Conservation (phyloP, 441 rosid genomes). For the Corymbia calophylla region DNA sequence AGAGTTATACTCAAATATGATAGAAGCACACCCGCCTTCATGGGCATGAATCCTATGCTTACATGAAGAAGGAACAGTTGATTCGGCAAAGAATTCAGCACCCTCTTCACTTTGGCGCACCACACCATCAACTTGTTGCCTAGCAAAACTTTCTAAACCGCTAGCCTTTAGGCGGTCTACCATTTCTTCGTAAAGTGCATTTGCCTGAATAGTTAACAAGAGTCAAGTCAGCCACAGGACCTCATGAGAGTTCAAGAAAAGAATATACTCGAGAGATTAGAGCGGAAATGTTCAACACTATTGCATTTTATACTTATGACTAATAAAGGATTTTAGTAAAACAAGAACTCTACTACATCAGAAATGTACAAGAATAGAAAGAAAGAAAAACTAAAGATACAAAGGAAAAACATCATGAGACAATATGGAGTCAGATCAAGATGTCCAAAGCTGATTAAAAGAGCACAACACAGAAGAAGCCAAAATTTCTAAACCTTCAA, state of each 20-base stretch:
- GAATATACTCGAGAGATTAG: not conserved
- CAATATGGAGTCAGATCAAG: not conserved
- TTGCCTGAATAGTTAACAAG: constrained; percentile 40
- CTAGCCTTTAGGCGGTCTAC: constrained; percentile 73
- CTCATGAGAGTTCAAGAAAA: not conserved
- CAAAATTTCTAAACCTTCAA: not conserved
- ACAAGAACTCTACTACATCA: not conserved
- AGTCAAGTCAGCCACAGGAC: not conserved
- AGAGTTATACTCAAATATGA: constrained; percentile 72
- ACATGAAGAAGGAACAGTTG: constrained; percentile 64
- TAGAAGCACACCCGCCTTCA: constrained; percentile 88
- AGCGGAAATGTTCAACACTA: not conserved
- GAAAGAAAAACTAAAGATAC: not conserved
- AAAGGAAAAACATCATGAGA: not conserved
- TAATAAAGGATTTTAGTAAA: not conserved
- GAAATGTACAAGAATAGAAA: not conserved
- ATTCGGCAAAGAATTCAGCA: constrained; percentile 71
- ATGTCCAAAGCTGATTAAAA: not conserved
- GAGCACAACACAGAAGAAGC: not conserved
- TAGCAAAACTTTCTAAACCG: constrained; percentile 82
- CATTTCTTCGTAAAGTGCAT: constrained; percentile 88
- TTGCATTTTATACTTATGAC: not conserved
- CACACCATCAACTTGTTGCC: constrained; percentile 92
- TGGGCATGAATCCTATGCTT: constrained; percentile 75
- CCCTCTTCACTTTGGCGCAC: constrained; percentile 90